Evolutionary conservation across 306 rosid genomes (phyloP).

Genomic region (Senna siamea): DNA sequence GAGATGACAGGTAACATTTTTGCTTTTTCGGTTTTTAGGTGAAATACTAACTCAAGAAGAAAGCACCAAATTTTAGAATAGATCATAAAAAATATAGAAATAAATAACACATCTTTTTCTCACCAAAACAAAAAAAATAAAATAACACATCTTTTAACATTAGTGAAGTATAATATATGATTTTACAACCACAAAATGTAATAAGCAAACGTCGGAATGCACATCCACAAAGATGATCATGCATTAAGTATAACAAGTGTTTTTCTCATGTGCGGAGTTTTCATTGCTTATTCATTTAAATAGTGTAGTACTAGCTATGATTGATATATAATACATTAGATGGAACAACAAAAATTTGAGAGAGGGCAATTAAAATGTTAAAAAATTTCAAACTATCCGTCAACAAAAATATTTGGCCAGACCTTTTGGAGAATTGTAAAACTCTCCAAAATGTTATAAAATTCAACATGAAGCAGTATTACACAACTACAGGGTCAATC

Average conservation of each 20-base stretch:
- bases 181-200: no score
- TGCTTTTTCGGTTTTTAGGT: neutral
- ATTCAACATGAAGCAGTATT: neutral
- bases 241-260: neutral
- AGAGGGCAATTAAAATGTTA: neutral
- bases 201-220: neutral
- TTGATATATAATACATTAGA: conserved; percentile 9
- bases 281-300: neutral
- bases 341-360: conserved; percentile 2
- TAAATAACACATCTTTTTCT: neutral
- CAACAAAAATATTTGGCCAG: neutral
- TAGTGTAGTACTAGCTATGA: neutral
- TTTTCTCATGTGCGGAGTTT: neutral
- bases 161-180: no score
- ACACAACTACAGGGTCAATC: neutral
- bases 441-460: neutral
- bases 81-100: conserved; percentile 12
- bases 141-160: no score
- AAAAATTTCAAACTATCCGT: neutral
- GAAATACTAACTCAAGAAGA: conserved; percentile 7
- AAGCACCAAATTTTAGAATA: neutral
- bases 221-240: neutral
- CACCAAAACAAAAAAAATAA: no score
- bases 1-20: neutral
- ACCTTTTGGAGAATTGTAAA: neutral